A percentile compares a stretch with the other conserved stretches of the same genome.
Evolutionary conservation across 768 basidiomycete species (phyloP).

Genomic region (Sutorius australiensis): DNA sequence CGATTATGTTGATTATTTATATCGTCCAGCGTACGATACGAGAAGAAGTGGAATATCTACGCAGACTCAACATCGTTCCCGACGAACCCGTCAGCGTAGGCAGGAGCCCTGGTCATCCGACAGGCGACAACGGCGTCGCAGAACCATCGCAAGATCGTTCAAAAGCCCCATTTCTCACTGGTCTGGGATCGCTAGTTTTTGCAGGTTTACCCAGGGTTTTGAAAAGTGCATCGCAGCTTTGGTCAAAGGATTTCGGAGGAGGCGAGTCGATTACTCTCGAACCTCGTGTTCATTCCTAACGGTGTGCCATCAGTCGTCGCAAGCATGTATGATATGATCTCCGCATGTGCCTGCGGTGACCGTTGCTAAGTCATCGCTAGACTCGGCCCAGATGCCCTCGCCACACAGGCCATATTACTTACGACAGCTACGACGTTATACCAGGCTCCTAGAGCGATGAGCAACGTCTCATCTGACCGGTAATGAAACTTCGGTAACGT

Average conservation of each 20-base stretch:
- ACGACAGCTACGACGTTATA: slow-evolving; percentile 23
- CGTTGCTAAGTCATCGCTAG: slow-evolving; percentile 10
- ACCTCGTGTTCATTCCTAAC: slow-evolving; percentile 2
- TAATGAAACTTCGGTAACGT: slow-evolving; percentile 11
- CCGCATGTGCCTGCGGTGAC: not conserved
- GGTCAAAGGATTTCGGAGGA: slow-evolving; percentile 29
- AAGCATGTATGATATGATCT: slow-evolving; percentile 19
- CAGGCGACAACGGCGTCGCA: not conserved
- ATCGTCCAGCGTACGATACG: slow-evolving; percentile 19
- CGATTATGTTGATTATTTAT: slow-evolving; percentile 18
- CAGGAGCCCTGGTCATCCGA: not conserved
- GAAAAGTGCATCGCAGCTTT: slow-evolving; percentile 27
- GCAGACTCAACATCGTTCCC: slow-evolving; percentile 1
- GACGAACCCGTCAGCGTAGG: slow-evolving; percentile 6
- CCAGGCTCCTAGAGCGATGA: slow-evolving; percentile 20
- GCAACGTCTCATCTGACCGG: slow-evolving; percentile 22
- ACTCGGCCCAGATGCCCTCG: slow-evolving; percentile 21
- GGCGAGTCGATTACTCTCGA: slow-evolving; percentile 7
- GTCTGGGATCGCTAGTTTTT: slow-evolving; percentile 12
- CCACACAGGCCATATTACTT: slow-evolving; percentile 25
- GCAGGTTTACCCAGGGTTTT: slow-evolving; percentile 19
- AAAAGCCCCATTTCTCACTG: slow-evolving; percentile 10
- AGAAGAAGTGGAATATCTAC: slow-evolving; percentile 17
- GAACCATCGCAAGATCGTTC: not conserved
- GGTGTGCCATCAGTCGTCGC: slow-evolving; percentile 13